Evolutionary conservation across 139 green algal species (phyloP).

Genomic region (Zygnema cylindricum): DNA sequence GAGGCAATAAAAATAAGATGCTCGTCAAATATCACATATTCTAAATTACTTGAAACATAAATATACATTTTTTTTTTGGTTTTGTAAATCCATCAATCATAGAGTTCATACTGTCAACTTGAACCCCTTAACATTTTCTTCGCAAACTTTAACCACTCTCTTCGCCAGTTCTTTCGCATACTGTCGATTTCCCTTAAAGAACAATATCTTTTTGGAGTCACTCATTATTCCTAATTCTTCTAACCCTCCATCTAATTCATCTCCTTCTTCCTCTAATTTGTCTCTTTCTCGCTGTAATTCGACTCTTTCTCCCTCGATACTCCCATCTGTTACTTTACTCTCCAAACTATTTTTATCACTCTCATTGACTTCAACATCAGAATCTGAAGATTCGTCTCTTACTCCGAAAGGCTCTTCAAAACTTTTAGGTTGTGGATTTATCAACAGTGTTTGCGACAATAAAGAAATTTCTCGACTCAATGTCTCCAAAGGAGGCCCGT

Average conservation of each 20-base stretch:
- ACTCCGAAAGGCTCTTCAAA: not conserved
- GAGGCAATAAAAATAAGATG: not conserved
- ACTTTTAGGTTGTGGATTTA: not conserved
- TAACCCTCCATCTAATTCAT: too few relatives aligned
- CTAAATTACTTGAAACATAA: not conserved
- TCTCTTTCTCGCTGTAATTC: not conserved
- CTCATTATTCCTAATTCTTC: not conserved
- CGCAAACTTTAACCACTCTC: not conserved
- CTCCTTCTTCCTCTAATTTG: not conserved
- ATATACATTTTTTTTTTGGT: not conserved
- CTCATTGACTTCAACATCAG: not conserved
- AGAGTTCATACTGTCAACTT: too few relatives aligned
- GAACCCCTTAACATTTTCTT: too few relatives aligned
- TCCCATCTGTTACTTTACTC: not conserved
- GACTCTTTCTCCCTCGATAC: not conserved
- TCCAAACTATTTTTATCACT: not conserved
- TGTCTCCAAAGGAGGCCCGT: not conserved
- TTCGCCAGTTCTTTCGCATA: not conserved
- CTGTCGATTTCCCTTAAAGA: not conserved
- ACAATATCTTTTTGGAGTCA: not conserved
- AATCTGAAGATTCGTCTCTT: too few relatives aligned
- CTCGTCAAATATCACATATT: not conserved
- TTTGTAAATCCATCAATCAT: too few relatives aligned
- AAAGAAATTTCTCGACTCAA: not conserved
- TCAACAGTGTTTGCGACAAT: not conserved